phyloP scores from a whole-genome alignment of 805 yeast species.

The Jamesozyma hellenica region DNA sequence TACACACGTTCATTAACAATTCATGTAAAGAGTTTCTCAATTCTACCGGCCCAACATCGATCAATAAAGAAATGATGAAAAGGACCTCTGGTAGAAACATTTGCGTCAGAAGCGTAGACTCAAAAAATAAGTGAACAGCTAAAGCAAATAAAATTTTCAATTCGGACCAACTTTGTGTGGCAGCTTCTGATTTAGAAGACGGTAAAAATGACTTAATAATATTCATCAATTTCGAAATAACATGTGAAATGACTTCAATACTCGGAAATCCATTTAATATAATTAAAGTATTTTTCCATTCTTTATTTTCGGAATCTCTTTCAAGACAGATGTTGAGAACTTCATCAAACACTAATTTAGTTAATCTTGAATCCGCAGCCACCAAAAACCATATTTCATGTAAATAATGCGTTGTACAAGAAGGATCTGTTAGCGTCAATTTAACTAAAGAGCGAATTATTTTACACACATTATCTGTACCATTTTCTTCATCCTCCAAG shows the following conservation, averaged over 20 bases:
- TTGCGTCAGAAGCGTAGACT: slow-evolving; percentile 50
- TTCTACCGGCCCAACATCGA: slow-evolving; percentile 41
- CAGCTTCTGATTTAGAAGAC: slow-evolving; percentile 31
- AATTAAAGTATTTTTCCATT: slow-evolving; percentile 53
- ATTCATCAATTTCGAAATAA: slow-evolving; percentile 46
- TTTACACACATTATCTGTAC: slow-evolving; percentile 50
- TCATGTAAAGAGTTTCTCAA: slow-evolving; percentile 54
- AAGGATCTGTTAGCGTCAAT: slow-evolving; percentile 41
- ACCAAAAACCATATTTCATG: slow-evolving; percentile 59
- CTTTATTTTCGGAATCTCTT: slow-evolving; percentile 63
- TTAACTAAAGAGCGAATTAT: slow-evolving; percentile 53
- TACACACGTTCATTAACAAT: slow-evolving; percentile 55
- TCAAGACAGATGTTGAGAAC: slow-evolving; percentile 65
- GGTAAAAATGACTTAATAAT: slow-evolving; percentile 44
- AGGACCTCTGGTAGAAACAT: slow-evolving; percentile 63
- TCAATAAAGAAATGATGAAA: slow-evolving; percentile 51
- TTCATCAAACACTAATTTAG: slow-evolving; percentile 56
- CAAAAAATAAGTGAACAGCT: slow-evolving; percentile 58
- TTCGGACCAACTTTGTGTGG: slow-evolving; percentile 57
- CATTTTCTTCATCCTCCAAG: slow-evolving; percentile 43
- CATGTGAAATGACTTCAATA: slow-evolving; percentile 57
- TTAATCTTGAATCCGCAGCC: slow-evolving; percentile 50
- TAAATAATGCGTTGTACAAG: slow-evolving; percentile 43
- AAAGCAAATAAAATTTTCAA: slow-evolving; percentile 57
- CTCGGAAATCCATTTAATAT: slow-evolving; percentile 60